These are phyloP conservation scores for Jamesozyma jinghongensis DNA, from an alignment of 805 yeast genomes.

Conservation along the genomic window DNA sequence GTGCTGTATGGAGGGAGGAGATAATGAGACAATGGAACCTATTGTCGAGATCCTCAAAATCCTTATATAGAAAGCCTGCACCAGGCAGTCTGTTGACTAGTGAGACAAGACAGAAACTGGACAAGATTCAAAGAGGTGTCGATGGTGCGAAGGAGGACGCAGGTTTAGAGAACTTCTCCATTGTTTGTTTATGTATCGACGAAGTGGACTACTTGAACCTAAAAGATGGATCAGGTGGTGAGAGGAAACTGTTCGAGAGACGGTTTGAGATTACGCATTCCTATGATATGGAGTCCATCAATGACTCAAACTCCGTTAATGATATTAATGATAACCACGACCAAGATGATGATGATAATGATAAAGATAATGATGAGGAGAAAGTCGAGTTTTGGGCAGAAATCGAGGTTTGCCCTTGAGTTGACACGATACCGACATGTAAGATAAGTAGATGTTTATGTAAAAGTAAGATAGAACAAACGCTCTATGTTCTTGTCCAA, in stretches of 20 bases:
- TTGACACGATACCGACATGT: no score
- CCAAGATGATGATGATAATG: background rate
- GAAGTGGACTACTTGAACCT: conserved; percentile 60
- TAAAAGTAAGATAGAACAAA: no score
- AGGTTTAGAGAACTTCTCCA: conserved; percentile 56
- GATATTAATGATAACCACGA: conserved; percentile 1
- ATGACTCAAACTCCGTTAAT: conserved; percentile 7
- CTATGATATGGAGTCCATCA: conserved; percentile 17
- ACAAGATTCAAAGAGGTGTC: conserved; percentile 70
- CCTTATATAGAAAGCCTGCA: conserved; percentile 61
- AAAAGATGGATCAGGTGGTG: conserved; percentile 37
- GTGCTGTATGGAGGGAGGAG: conserved; percentile 57
- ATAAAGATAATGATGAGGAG: conserved; percentile 3
- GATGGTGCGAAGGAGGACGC: conserved; percentile 65
- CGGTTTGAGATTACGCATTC: conserved; percentile 19
- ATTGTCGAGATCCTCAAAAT: conserved; percentile 50
- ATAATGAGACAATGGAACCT: conserved; percentile 51
- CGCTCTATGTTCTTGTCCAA: no score
- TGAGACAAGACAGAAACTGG: conserved; percentile 49
- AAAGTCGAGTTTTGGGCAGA: conserved; percentile 62
- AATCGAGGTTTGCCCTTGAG: conserved; percentile 65
- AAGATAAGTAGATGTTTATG: background rate
- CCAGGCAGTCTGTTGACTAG: conserved; percentile 55
- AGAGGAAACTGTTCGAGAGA: conserved; percentile 20
- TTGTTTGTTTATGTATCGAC: conserved; percentile 60